phyloP scores from a whole-genome alignment of 805 yeast species.

The Debaryomyces tyrocola region DNA sequence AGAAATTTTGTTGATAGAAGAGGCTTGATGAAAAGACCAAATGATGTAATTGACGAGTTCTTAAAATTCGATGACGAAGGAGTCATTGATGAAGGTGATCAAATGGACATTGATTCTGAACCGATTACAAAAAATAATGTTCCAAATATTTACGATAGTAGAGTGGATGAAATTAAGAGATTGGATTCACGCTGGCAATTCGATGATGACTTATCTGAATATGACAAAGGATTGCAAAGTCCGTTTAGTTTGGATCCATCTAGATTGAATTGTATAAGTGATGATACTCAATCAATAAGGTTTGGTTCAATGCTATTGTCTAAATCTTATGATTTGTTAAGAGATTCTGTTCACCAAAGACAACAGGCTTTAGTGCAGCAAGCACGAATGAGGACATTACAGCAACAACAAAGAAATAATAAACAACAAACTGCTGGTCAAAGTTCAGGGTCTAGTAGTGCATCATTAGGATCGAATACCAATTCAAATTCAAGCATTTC shows the following conservation, averaged over 20 bases:
- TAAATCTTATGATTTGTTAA: slow-evolving; percentile 76
- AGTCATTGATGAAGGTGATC: slow-evolving; percentile 14
- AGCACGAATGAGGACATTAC: slow-evolving; percentile 44
- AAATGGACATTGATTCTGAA: slow-evolving; percentile 20
- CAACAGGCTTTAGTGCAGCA: slow-evolving; percentile 52
- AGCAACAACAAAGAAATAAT: slow-evolving; percentile 34
- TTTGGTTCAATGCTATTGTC: slow-evolving; percentile 90
- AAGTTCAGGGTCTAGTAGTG: background rate
- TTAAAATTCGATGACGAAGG: slow-evolving; percentile 38
- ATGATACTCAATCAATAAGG: slow-evolving; percentile 84
- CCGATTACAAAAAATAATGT: slow-evolving; percentile 12
- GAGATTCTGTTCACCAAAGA: slow-evolving; percentile 74
- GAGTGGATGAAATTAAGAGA: slow-evolving; percentile 45
- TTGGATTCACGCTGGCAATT: slow-evolving; percentile 65
- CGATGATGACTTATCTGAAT: slow-evolving; percentile 55
- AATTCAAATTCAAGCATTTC: background rate
- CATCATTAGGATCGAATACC: background rate
- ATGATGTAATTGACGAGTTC: slow-evolving; percentile 38
- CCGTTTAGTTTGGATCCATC: slow-evolving; percentile 80
- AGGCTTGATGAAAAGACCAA: slow-evolving; percentile 43
- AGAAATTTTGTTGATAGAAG: slow-evolving; percentile 74
- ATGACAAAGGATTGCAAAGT: slow-evolving; percentile 32
- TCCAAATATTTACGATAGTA: slow-evolving; percentile 47
- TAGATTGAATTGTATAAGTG: slow-evolving; percentile 74
- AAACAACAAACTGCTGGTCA: slow-evolving; percentile 4